A percentile compares a stretch with the other conserved stretches of the same genome.
These are phyloP conservation scores for Leucocoprinus leucothites DNA, from an alignment of 768 basidiomycete species.

Conservation along the genomic window DNA sequence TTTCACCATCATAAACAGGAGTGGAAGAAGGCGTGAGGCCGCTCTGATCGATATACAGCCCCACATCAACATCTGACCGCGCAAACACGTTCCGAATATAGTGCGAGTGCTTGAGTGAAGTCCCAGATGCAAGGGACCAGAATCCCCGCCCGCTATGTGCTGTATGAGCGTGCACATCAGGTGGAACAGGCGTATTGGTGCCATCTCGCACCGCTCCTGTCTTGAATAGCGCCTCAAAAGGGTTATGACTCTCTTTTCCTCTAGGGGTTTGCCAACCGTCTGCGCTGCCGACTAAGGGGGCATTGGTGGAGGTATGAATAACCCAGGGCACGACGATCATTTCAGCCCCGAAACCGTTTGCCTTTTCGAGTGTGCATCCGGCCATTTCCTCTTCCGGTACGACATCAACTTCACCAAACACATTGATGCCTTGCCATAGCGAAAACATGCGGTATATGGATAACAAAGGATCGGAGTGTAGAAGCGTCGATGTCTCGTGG, in stretches of 20 bases:
- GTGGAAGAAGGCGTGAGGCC: slow-evolving; percentile 24
- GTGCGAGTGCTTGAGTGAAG: slow-evolving; percentile 66
- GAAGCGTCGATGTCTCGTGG: slow-evolving; percentile 60
- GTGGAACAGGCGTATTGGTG: neutral
- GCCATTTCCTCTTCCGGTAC: slow-evolving; percentile 77
- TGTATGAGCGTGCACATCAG: slow-evolving; percentile 18
- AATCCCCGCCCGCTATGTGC: neutral
- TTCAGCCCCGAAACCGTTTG: slow-evolving; percentile 54
- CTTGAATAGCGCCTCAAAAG: slow-evolving; percentile 72
- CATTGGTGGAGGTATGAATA: slow-evolving; percentile 13
- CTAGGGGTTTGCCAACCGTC: neutral
- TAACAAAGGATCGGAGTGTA: slow-evolving; percentile 70
- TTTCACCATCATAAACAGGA: neutral
- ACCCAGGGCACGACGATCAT: slow-evolving; percentile 86
- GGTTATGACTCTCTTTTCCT: slow-evolving; percentile 36
- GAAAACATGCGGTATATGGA: slow-evolving; percentile 77
- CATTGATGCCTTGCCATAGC: slow-evolving; percentile 61
- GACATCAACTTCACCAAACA: slow-evolving; percentile 66
- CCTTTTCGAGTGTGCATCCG: slow-evolving; percentile 65
- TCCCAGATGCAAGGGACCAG: slow-evolving; percentile 4
- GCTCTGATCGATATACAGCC: slow-evolving; percentile 75
- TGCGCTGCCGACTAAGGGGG: neutral
- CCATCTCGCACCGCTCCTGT: slow-evolving; percentile 27
- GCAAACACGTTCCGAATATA: slow-evolving; percentile 83
- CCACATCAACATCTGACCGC: slow-evolving; percentile 71